Base-by-base conservation (phyloP, 768 basidiomycete genomes). In the Russula dissimulans region DNA sequence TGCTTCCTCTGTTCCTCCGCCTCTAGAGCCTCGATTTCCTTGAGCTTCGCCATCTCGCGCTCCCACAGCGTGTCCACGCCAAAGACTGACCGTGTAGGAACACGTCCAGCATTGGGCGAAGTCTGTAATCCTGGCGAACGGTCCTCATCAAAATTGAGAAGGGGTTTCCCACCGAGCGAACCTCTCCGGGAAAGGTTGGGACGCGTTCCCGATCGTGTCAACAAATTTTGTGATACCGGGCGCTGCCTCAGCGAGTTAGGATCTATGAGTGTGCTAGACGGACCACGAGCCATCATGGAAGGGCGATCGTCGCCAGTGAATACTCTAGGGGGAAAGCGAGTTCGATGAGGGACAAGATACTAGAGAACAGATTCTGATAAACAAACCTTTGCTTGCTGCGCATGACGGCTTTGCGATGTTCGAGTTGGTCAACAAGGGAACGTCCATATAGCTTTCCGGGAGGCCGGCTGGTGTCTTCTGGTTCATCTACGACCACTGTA, bases 41-140 rank as follows among this genome's bases (percentile, higher is more conserved):
- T 81, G 54, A 95, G 75, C 70, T 90, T 95, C 17, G 73, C 81
- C 77, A 93, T 80, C 72, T 97, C 94, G 43, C 83, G 79, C 68
- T 95, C 88, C 94, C 94, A 95, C 10, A 95, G 67, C n/a, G 87
- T 88, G 71, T 97, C 94, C 1, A 90, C 87, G 2, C 94, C 94
- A 67, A 95, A 97, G 10, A 95, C 91, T n/a, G 92, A 94, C 59
- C 80, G 82, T 42, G 79, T 14, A 18, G 11, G 80, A 44, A 74
- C 77, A 0, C 77, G 58, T 53, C 45, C 52, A 31, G 43, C 38
- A 34, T 26, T 44, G 18, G 39, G 61, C 29, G 57, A 61, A 12
- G 77, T 69, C 57, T 67, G 74, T 17, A 68, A 71, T 8, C 69
- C 65, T 36, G 70, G 70, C 42, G 72, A 67, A 11, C 71, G 71